Base-by-base conservation (phyloP, 2,329 filamentous ascomycete genomes). In the Calonectria pauciramosa region DNA sequence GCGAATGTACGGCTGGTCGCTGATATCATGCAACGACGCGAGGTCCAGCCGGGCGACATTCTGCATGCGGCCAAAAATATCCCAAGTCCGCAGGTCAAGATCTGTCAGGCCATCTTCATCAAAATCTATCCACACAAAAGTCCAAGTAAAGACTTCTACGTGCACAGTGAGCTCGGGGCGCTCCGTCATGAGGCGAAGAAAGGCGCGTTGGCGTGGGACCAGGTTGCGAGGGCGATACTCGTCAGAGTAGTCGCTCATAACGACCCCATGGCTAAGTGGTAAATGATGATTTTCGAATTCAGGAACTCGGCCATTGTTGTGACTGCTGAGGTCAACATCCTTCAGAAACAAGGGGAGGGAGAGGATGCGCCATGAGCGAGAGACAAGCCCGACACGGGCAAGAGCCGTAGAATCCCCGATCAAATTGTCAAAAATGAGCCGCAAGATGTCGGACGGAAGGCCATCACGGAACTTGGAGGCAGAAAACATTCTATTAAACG, bases 251-350 rank as follows among this genome's bases (percentile, higher is more conserved):
- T 56, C 49, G n/a, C 65, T 68, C 47, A 52, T 56, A n/a, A 68
- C n/a, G 9, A 68, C 20, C 38, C 4, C 4, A 16, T 9, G 34
- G 16, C 9, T 8, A 18, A 56, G 16, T 6, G n/a, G 20, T 23
- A 36, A 30, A 56, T 30, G 51, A 30, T 68, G 30, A 20, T 54
- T 26, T 44, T 56, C 47, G 13, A 20, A 28, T 11, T 41, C n/a
- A 41, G 47, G 65, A 56, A 41, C 7, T 11, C 47, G 18, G 32
- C 49, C 34, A 49, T 41, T 54, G 30, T 68, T 68, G 34, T 68
- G 65, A 44, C 65, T 36, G 30, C 65, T 68, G 9, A 68, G 20
- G 23, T 68, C 65, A 11, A 68, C 65, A 44, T 68, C 30, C 30
- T 52, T 56, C 9, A 68, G 49, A n/a, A 68, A 54, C 2, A 30